A percentile compares a stretch with the other conserved stretches of the same genome.
phyloP scores from a whole-genome alignment of 2,329 filamentous ascomycete genomes.

The Colletotrichum sp. region DNA sequence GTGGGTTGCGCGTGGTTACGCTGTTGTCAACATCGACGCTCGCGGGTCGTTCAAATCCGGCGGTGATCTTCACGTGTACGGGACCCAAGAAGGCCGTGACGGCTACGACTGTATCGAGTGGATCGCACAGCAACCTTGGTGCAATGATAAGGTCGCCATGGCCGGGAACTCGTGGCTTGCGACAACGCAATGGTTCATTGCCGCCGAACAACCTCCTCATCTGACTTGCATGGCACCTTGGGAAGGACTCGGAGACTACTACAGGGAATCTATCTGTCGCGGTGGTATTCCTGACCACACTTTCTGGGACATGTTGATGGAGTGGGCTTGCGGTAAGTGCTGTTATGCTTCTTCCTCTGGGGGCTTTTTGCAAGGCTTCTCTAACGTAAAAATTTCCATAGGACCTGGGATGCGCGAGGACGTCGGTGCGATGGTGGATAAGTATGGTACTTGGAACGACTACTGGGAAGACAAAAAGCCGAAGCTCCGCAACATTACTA shows the following conservation, averaged over 20 bases:
- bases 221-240: constrained; percentile 33
- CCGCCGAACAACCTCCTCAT: constrained; percentile 17
- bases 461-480: constrained; percentile 26
- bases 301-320: constrained; percentile 20
- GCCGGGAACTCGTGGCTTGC: constrained; percentile 30
- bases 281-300: constrained; percentile 25
- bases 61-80: constrained; percentile 26
- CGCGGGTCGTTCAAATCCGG: constrained; percentile 29
- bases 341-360: not conserved
- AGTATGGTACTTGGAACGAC: constrained; percentile 20
- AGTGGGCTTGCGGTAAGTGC: not conserved
- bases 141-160: constrained; percentile 26
- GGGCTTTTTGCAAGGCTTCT: not conserved
- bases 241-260: constrained; percentile 40
- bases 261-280: constrained; percentile 25
- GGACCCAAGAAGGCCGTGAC: constrained; percentile 26
- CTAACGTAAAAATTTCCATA: not conserved
- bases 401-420: constrained; percentile 23
- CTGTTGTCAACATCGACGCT: constrained; percentile 30
- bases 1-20: constrained; percentile 30
- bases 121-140: constrained; percentile 26
- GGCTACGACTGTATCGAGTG: constrained; percentile 28
- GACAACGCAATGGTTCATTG: constrained; percentile 26
- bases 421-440: constrained; percentile 22
- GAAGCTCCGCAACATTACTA: constrained; percentile 19